A percentile compares a stretch with the other conserved stretches of the same genome.
phyloP scores from a whole-genome alignment of 352 stramenopile genomes.

The Globisporangium viniferum region DNA sequence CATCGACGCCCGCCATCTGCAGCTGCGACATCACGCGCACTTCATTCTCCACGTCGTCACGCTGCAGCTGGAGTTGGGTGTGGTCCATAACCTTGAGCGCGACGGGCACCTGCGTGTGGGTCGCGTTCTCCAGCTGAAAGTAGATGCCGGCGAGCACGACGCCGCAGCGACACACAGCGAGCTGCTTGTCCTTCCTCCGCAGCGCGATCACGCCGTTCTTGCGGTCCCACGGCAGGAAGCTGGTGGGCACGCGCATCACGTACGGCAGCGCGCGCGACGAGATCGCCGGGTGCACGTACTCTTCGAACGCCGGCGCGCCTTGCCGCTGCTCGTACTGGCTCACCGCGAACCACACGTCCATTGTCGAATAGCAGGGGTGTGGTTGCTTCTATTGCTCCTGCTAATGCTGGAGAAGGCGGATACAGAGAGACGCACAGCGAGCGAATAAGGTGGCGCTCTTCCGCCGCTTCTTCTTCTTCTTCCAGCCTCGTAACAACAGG shows the following conservation, averaged over 20 bases:
- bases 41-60: slow-evolving; percentile 80
- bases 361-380: slow-evolving; percentile 10
- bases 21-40: slow-evolving; percentile 78
- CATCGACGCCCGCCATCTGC: slow-evolving; percentile 71
- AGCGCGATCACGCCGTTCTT: slow-evolving; percentile 66
- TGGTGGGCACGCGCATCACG: slow-evolving; percentile 54
- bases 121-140: slow-evolving; percentile 50
- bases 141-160: slow-evolving; percentile 78
- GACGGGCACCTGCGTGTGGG: slow-evolving; percentile 49
- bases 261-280: slow-evolving; percentile 42
- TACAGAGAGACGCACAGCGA: neutral
- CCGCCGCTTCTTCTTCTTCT: neutral
- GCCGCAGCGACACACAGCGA: slow-evolving; percentile 75
- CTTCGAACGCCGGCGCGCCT: slow-evolving; percentile 54
- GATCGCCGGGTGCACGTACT: slow-evolving; percentile 50
- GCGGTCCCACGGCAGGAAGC: slow-evolving; percentile 71
- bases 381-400: neutral
- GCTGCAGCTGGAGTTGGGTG: slow-evolving; percentile 58
- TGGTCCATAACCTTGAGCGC: slow-evolving; percentile 85
- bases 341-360: slow-evolving; percentile 76
- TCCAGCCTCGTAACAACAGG: neutral
- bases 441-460: neutral
- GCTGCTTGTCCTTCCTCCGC: slow-evolving; percentile 59
- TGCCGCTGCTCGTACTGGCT: slow-evolving; percentile 55
- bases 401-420: neutral